Percentiles rank a stretch among this genome's conserved stretches.
Conservation (phyloP, 2,329 filamentous ascomycete species). For the Penicillium sp. region DNA sequence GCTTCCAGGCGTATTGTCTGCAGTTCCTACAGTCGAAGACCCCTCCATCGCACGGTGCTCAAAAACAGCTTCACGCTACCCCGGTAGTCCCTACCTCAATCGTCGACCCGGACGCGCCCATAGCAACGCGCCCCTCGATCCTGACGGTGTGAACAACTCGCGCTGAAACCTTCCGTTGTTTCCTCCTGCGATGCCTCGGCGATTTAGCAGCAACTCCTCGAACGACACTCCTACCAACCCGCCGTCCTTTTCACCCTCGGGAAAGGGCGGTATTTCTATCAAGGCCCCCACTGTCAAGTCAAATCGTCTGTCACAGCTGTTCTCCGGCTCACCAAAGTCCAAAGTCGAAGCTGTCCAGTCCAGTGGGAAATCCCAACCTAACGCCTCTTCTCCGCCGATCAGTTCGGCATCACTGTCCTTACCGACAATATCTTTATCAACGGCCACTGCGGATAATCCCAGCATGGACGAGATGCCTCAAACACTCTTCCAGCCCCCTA, state of each 20-base stretch:
- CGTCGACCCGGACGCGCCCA: not conserved
- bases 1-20: conserved; percentile 1
- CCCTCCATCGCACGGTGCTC: not conserved
- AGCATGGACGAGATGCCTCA: conserved; percentile 72
- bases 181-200: conserved; percentile 62
- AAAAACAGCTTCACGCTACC: not conserved
- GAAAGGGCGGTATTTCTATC: conserved; percentile 56
- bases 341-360: conserved; percentile 65
- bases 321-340: conserved; percentile 76
- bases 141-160: conserved; percentile 10
- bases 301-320: conserved; percentile 79
- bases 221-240: conserved; percentile 54
- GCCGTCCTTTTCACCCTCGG: conserved; percentile 52
- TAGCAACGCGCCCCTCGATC: conserved; percentile 9
- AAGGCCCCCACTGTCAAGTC: conserved; percentile 61
- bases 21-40: not conserved
- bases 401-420: conserved; percentile 74
- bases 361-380: conserved; percentile 47
- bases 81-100: conserved; percentile 19
- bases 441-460: conserved; percentile 74
- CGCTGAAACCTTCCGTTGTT: conserved; percentile 21
- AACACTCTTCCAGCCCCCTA: conserved; percentile 84
- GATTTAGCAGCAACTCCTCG: conserved; percentile 61
- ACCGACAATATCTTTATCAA: conserved; percentile 89
- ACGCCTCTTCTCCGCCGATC: conserved; percentile 61